Evolutionary conservation across 1,284 basidiomycete genomes (phyloP).

Genomic region (Naganishia sp.): DNA sequence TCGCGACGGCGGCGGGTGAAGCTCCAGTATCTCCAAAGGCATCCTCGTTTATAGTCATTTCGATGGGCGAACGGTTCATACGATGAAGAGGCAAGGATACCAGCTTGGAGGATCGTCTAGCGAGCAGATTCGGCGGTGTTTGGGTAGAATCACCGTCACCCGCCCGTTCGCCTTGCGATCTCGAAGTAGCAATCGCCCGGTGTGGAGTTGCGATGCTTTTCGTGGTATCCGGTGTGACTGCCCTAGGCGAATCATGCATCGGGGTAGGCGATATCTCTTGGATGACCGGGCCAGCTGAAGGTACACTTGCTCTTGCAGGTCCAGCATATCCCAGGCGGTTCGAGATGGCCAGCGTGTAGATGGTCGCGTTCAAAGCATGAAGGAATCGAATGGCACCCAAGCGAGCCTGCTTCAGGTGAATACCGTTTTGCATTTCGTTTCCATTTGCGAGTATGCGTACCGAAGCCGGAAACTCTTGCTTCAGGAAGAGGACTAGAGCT

Average conservation of each 20-base stretch:
- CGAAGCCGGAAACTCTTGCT: conserved; percentile 65
- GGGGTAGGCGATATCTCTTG: conserved; percentile 25
- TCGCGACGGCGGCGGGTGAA: conserved; percentile 52
- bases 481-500: conserved; percentile 71
- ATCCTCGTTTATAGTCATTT: conserved; percentile 47
- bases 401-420: conserved; percentile 37
- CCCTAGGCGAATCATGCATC: conserved; percentile 12
- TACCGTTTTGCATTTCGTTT: conserved; percentile 30
- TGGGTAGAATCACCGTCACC: background rate
- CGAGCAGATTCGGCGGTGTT: conserved; percentile 8
- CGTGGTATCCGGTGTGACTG: conserved; percentile 23
- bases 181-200: conserved; percentile 22
- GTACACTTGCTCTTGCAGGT: conserved; percentile 50
- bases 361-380: conserved; percentile 72
- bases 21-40: conserved; percentile 37
- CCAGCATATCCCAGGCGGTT: conserved; percentile 61
- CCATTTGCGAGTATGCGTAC: conserved; percentile 45
- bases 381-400: conserved; percentile 61
- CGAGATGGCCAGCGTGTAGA: conserved; percentile 74
- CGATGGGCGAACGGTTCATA: conserved; percentile 1
- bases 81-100: conserved; percentile 59
- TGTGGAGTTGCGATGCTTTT: conserved; percentile 34
- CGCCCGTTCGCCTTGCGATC: conserved; percentile 36
- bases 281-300: conserved; percentile 39
- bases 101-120: conserved; percentile 42